Conservation (phyloP, 345 rosid species). For the Geranium rotundifolium region DNA sequence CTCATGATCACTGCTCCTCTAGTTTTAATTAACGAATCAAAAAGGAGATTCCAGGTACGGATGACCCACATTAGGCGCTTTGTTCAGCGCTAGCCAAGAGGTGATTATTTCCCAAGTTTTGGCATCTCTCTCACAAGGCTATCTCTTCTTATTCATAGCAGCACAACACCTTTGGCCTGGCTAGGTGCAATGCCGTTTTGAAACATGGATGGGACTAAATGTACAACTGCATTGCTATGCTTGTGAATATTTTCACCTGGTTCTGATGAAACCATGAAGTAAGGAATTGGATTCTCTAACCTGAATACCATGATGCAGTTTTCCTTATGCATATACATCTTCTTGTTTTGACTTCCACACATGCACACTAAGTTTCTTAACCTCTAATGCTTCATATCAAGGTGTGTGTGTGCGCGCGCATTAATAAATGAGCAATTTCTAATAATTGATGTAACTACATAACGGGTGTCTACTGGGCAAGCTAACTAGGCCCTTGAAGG, state of each 20-base stretch:
- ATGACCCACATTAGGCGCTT: background rate
- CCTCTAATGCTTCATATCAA: background rate
- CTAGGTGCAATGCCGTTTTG: too few species aligned
- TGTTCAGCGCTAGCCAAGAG: too few species aligned
- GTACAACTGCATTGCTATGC: too few species aligned
- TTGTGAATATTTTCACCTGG: background rate
- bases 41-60: too few species aligned
- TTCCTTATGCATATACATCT: background rate
- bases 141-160: too few species aligned
- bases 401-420: too few species aligned
- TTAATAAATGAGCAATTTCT: background rate
- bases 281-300: too few species aligned
- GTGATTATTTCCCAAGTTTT: too few species aligned
- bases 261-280: background rate
- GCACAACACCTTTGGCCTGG: too few species aligned
- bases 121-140: too few species aligned
- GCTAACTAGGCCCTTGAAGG: background rate
- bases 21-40: background rate
- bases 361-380: background rate
- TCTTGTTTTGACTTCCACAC: background rate
- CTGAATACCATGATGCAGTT: background rate
- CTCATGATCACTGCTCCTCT: background rate
- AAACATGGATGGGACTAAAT: too few species aligned
- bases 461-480: background rate
- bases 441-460: background rate